These are phyloP conservation scores for Termitomyces sp. DNA, from an alignment of 768 basidiomycete genomes.

Conservation along the genomic window DNA sequence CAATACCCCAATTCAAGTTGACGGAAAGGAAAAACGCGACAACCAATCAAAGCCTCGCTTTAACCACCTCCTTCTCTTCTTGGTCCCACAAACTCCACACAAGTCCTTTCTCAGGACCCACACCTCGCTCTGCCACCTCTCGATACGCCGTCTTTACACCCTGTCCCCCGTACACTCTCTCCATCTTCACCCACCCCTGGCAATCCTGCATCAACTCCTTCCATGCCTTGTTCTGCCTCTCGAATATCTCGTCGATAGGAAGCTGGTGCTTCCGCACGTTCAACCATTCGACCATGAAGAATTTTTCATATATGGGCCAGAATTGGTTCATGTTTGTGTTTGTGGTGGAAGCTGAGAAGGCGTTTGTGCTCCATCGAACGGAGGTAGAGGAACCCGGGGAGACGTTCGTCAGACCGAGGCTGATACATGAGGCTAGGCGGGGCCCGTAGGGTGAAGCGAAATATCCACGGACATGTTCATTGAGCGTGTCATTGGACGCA, in stretches of 20 bases:
- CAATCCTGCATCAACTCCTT: slow-evolving; percentile 52
- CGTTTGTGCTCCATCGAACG: slow-evolving; percentile 34
- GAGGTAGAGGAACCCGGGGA: slow-evolving; percentile 27
- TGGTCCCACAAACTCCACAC: slow-evolving; percentile 66
- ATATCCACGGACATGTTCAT: slow-evolving; percentile 34
- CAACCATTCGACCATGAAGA: slow-evolving; percentile 72
- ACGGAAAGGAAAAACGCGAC: neutral
- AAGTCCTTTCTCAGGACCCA: slow-evolving; percentile 50
- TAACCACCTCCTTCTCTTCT: slow-evolving; percentile 4
- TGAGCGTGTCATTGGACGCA: slow-evolving; percentile 50
- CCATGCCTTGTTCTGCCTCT: slow-evolving; percentile 53
- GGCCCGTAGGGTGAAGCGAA: slow-evolving; percentile 32
- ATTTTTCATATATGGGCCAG: slow-evolving; percentile 38
- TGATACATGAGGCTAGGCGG: slow-evolving; percentile 33
- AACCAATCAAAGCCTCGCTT: slow-evolving; percentile 11
- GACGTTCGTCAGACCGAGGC: slow-evolving; percentile 53
- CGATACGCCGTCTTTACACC: slow-evolving; percentile 46
- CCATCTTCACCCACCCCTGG: slow-evolving; percentile 46
- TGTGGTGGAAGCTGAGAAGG: slow-evolving; percentile 16
- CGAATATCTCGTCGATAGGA: slow-evolving; percentile 37
- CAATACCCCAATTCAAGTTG: neutral
- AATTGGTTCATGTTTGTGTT: slow-evolving; percentile 15
- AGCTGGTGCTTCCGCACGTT: slow-evolving; percentile 45
- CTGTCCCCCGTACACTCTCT: slow-evolving; percentile 39
- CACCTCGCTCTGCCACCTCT: slow-evolving; percentile 33